Percentiles rank a stretch among this genome's conserved stretches.
Conservation (phyloP, 2,329 filamentous ascomycete species). For the Fusarium sp. region DNA sequence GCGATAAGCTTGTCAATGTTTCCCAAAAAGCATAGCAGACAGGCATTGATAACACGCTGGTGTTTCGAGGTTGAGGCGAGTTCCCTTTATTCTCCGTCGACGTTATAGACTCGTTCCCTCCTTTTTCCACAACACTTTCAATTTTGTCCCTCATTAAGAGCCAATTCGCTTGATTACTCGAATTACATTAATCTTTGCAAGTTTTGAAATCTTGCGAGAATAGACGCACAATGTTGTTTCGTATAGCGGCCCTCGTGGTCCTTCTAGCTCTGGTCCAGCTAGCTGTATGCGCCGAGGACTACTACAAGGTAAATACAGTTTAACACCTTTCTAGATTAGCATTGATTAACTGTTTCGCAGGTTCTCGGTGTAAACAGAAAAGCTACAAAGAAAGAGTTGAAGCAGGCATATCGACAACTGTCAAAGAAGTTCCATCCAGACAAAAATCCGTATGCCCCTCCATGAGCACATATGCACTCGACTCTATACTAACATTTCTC, state of each 20-base stretch:
- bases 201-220: slow-evolving; percentile 31
- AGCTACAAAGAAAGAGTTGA: slow-evolving; percentile 88
- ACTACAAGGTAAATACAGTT: slow-evolving; percentile 73
- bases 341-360: slow-evolving; percentile 55
- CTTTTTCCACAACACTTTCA: slow-evolving; percentile 17
- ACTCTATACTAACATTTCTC: slow-evolving; percentile 10
- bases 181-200: not conserved
- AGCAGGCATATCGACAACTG: slow-evolving; percentile 89
- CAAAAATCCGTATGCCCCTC: slow-evolving; percentile 86
- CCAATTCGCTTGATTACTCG: not conserved
- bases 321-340: not conserved
- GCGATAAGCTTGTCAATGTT: slow-evolving; percentile 34
- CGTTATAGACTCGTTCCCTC: slow-evolving; percentile 11
- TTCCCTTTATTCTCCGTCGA: slow-evolving; percentile 24
- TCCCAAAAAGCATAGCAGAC: slow-evolving; percentile 36
- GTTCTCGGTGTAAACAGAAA: slow-evolving; percentile 83
- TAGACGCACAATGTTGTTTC: slow-evolving; percentile 63
- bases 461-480: not conserved
- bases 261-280: slow-evolving; percentile 67
- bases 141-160: slow-evolving; percentile 5
- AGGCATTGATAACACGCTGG: slow-evolving; percentile 54
- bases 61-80: slow-evolving; percentile 39
- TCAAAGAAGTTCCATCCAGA: slow-evolving; percentile 98
- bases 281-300: slow-evolving; percentile 74
- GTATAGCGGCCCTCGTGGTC: slow-evolving; percentile 62